phyloP scores from a whole-genome alignment of 768 basidiomycete genomes.

The Trametes elegans region DNA sequence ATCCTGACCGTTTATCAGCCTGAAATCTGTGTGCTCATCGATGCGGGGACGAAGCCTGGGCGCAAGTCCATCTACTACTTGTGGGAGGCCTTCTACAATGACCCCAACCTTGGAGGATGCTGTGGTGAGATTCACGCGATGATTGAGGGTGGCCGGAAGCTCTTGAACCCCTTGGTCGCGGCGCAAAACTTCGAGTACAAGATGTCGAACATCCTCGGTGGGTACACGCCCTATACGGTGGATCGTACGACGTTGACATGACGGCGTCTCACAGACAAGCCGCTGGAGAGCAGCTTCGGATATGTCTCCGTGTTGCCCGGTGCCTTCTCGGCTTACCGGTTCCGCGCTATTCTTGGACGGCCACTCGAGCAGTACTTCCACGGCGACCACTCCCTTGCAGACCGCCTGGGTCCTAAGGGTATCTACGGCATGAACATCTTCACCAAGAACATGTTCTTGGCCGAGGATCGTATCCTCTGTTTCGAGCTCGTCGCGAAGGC shows the following conservation, averaged over 20 bases:
- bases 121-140: conserved; percentile 97
- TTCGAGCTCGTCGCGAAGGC: conserved; percentile 96
- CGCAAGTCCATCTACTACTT: conserved; percentile 95
- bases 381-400: conserved; percentile 86
- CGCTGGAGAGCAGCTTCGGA: conserved; percentile 92
- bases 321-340: conserved; percentile 97
- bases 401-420: conserved; percentile 89
- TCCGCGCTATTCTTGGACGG: conserved; percentile 84
- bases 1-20: conserved; percentile 47
- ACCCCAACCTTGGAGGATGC: conserved; percentile 76
- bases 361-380: conserved; percentile 87
- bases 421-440: conserved; percentile 97
- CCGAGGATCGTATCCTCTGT: conserved; percentile 95
- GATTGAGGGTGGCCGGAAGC: conserved; percentile 90
- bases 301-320: conserved; percentile 95
- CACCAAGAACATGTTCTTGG: conserved; percentile 90
- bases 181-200: conserved; percentile 99
- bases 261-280: conserved; percentile 62
- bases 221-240: conserved; percentile 11
- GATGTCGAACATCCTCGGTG: conserved; percentile 94
- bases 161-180: conserved; percentile 88
- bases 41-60: conserved; percentile 95
- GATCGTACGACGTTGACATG: background rate
- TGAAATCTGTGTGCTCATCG: conserved; percentile 88
- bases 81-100: conserved; percentile 90